phyloP scores from a whole-genome alignment of 305 asterid species.

The Rubia tinctorum region DNA sequence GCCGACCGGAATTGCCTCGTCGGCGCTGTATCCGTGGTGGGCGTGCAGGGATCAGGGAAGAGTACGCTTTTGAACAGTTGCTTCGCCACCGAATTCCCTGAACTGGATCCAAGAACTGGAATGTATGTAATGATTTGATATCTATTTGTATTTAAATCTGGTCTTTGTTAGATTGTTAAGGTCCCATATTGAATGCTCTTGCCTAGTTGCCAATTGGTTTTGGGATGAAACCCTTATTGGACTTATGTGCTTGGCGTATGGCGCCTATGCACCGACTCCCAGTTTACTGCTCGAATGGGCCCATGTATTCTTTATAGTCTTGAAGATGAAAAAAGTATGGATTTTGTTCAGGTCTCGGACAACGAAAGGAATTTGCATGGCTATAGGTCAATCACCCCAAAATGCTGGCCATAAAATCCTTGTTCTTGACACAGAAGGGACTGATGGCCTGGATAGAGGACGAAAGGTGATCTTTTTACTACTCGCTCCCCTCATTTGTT shows the following conservation, averaged over 20 bases:
- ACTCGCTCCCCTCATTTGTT: background rate
- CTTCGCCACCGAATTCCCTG: background rate
- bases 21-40: constrained; percentile 7
- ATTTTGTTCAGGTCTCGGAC: background rate
- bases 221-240: no score
- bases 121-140: background rate
- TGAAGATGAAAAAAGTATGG: background rate
- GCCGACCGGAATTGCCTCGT: background rate
- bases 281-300: background rate
- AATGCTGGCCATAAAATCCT: background rate
- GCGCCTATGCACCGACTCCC: no score
- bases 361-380: background rate
- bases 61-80: background rate
- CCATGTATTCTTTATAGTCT: background rate
- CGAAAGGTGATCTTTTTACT: background rate
- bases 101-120: background rate
- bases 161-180: background rate
- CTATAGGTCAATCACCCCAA: background rate
- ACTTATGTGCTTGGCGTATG: no score
- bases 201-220: no score
- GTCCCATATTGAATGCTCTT: background rate
- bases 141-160: background rate
- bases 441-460: constrained; percentile 4
- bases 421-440: constrained; percentile 13
- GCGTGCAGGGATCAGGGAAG: constrained; percentile 12